These are phyloP conservation scores for Eucalyptus melliodora DNA, from an alignment of 345 rosid species.

Conservation along the genomic window DNA sequence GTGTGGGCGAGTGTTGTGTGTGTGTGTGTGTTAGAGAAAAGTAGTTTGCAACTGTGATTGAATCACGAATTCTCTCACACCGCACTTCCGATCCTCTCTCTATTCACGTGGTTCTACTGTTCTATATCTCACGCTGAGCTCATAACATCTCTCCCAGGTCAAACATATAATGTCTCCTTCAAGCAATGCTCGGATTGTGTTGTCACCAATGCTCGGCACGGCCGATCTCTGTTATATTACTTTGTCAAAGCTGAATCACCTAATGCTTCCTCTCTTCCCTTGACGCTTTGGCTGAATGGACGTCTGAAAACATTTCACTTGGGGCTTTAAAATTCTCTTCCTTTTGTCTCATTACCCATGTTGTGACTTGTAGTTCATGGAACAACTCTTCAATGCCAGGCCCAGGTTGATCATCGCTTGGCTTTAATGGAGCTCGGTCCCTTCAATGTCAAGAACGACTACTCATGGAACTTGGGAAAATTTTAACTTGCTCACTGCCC, in stretches of 20 bases:
- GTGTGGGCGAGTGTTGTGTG: neutral
- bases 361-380: neutral
- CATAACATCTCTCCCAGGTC: conserved; percentile 17
- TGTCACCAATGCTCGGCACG: conserved; percentile 10
- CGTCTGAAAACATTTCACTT: neutral
- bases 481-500: neutral
- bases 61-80: neutral
- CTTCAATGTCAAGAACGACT: conserved; percentile 11
- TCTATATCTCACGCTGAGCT: conserved; percentile 10
- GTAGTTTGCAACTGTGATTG: neutral
- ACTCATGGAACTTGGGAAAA: conserved; percentile 19
- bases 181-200: conserved; percentile 17
- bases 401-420: conserved; percentile 28
- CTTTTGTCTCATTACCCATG: neutral
- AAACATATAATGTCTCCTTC: conserved; percentile 10
- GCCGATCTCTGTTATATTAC: conserved; percentile 14
- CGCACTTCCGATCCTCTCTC: neutral
- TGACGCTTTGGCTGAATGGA: conserved; percentile 21
- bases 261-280: neutral
- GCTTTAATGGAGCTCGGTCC: conserved; percentile 22
- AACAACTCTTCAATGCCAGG: neutral
- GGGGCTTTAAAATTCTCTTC: neutral
- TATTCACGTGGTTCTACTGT: neutral
- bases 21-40: neutral
- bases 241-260: conserved; percentile 12